Base-by-base conservation (phyloP, 2,329 filamentous ascomycete species). In the Penicillium sp. region DNA sequence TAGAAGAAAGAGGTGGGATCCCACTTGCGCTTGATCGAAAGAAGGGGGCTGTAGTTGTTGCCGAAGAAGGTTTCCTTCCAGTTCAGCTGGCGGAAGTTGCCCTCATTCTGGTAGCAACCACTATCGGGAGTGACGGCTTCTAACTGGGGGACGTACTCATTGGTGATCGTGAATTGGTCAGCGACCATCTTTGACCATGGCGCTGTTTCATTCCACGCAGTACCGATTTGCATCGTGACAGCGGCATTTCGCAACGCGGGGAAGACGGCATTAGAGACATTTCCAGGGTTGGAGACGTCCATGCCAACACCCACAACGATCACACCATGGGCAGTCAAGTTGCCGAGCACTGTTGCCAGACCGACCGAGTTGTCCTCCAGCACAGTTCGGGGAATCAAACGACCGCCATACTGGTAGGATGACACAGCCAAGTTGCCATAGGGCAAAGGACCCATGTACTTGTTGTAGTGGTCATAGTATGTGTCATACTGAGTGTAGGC, bases 211-310 rank as follows among this genome's bases (percentile, higher is more conserved):
- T 33, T 33, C 74, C 74, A 78, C 0, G 72, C 71, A 0, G 73
- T 75, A 1, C 67, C 69, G 45, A 78, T 57, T 25, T 70, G 65
- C 2, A 68, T 70, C 51, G 64, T 66, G 11, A 77, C 80, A 52
- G 82, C 82, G 33, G 74, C 62, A 1, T 76, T 68, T 5, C 78
- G 68, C 77, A 76, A 79, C 7, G 70, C 74, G 7, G 77, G 77
- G 19, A 75, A 68, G 3, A 80, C 76, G 0, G 77, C 65, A 51
- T 80, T 79, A 47, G 73, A 53, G 1, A 72, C 69, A 82, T 82
- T 65, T 13, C 71, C 71, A 10, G 67, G 65, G 4, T 0, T 71
- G 52, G 75, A 75, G 1, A 75, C 75, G 50, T 78, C 76, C 52
- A 78, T 35, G 5, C 69, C 74, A 1, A 77, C 72, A 1, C 72